phyloP scores from a whole-genome alignment of 768 basidiomycete species.

The Suillus weaverae region DNA sequence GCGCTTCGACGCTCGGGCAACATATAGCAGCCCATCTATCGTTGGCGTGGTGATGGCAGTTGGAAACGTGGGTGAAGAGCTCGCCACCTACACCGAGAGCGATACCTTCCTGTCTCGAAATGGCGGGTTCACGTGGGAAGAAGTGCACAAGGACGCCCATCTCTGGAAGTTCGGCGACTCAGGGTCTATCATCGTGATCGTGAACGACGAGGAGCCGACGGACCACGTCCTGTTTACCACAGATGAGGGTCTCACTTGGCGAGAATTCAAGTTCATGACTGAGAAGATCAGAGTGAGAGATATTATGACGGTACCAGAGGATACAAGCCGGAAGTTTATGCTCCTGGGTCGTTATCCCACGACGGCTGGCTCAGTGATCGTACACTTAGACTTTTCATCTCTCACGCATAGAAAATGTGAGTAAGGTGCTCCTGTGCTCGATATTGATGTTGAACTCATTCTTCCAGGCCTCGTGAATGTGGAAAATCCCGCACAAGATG shows the following conservation, averaged over 20 bases:
- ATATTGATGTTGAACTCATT: conserved; percentile 8
- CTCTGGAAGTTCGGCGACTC: conserved; percentile 99
- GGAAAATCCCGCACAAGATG: conserved; percentile 78
- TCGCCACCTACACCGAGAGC: conserved; percentile 79
- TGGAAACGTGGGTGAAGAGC: conserved; percentile 87
- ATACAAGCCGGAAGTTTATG: conserved; percentile 91
- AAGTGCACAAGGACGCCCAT: conserved; percentile 97
- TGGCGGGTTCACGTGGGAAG: conserved; percentile 97
- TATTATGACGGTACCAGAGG: conserved; percentile 86
- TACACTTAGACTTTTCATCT: conserved; percentile 86
- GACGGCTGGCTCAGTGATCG: conserved; percentile 47
- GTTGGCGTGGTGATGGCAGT: conserved; percentile 95
- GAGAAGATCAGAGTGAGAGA: conserved; percentile 70
- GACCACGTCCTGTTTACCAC: conserved; percentile 88
- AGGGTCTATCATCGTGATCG: conserved; percentile 90
- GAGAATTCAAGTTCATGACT: conserved; percentile 76
- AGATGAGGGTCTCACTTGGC: conserved; percentile 87
- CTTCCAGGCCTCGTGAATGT: conserved; percentile 62
- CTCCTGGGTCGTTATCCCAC: conserved; percentile 67
- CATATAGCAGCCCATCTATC: conserved; percentile 89
- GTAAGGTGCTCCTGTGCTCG: conserved; percentile 25
- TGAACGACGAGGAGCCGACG: conserved; percentile 92
- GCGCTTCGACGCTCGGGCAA: conserved; percentile 84
- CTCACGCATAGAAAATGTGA: conserved; percentile 76
- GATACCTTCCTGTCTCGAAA: conserved; percentile 98